These are phyloP conservation scores for Adansonia digitata DNA, from an alignment of 345 rosid species.

Conservation along the genomic window DNA sequence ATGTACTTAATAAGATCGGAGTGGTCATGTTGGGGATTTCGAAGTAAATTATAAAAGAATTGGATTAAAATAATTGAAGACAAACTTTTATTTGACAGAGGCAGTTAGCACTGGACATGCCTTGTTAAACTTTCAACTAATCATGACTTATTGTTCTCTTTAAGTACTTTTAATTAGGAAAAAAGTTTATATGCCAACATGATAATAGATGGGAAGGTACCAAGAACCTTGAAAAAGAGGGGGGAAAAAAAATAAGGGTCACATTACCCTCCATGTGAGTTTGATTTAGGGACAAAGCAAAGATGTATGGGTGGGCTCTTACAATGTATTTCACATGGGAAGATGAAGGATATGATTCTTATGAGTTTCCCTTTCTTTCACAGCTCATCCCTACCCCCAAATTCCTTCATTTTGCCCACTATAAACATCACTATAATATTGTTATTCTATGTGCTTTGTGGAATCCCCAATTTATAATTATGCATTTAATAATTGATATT, in stretches of 20 bases:
- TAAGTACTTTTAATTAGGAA: not conserved
- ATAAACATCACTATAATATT: not conserved
- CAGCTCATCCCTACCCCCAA: constrained; percentile 24
- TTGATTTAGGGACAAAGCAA: constrained; percentile 36
- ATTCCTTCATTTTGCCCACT: constrained; percentile 5
- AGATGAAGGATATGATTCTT: constrained; percentile 26
- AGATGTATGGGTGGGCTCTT: constrained; percentile 23
- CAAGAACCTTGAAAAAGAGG: not conserved
- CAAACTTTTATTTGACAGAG: not conserved
- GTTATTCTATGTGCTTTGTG: not conserved
- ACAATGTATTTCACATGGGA: constrained; percentile 29
- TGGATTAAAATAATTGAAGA: too few species aligned
- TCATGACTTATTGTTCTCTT: constrained; percentile 22
- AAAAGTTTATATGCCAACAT: constrained; percentile 16
- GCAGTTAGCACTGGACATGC: constrained; percentile 8
- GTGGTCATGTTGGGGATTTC: not conserved
- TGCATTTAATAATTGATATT: too few species aligned
- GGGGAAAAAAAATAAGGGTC: not conserved
- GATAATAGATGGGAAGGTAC: constrained; percentile 28
- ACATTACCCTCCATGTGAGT: constrained; percentile 32
- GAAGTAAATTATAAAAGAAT: not conserved
- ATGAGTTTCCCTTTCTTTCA: constrained; percentile 24
- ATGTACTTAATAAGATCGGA: not conserved
- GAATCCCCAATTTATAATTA: too few species aligned
- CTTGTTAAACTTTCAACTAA: constrained; percentile 18